phyloP scores from a whole-genome alignment of 78 protist genomes.

The Speleostelium caveatum region DNA sequence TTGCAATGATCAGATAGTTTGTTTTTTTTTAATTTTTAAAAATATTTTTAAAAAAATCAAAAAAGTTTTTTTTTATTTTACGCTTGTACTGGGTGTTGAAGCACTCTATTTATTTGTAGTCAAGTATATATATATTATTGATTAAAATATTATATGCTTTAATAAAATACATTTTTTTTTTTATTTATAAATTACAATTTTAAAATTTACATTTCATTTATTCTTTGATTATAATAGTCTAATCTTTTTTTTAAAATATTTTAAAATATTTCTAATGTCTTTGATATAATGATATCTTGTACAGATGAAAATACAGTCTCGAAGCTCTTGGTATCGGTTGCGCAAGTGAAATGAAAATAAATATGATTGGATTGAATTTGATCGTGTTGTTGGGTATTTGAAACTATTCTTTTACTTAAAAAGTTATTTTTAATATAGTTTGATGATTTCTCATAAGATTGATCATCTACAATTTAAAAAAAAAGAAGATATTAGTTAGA shows the following conservation, averaged over 20 bases:
- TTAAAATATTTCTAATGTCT: slow-evolving; percentile 32
- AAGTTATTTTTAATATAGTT: slow-evolving; percentile 67
- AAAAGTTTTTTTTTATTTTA: no score
- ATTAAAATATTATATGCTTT: no score
- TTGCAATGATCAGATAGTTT: no score
- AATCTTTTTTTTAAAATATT: no score
- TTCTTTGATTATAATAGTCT: not conserved
- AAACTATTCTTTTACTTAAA: slow-evolving; percentile 38
- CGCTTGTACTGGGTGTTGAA: no score
- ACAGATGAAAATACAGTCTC: slow-evolving; percentile 74
- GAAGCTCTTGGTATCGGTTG: slow-evolving; percentile 76
- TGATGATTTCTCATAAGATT: slow-evolving; percentile 73
- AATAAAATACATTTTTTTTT: no score
- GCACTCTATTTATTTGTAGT: no score
- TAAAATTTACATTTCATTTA: no score
- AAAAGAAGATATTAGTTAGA: not conserved
- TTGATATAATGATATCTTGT: slow-evolving; percentile 68
- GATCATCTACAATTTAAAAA: slow-evolving; percentile 31
- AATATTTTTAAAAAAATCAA: no score
- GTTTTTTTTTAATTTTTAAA: no score
- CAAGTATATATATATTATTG: no score
- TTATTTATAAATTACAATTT: no score
- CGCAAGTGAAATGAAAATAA: slow-evolving; percentile 78
- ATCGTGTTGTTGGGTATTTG: not conserved
- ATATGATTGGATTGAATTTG: slow-evolving; percentile 16